Evolutionary conservation across 768 basidiomycete genomes (phyloP).

Genomic region (Boletellus emodensis): DNA sequence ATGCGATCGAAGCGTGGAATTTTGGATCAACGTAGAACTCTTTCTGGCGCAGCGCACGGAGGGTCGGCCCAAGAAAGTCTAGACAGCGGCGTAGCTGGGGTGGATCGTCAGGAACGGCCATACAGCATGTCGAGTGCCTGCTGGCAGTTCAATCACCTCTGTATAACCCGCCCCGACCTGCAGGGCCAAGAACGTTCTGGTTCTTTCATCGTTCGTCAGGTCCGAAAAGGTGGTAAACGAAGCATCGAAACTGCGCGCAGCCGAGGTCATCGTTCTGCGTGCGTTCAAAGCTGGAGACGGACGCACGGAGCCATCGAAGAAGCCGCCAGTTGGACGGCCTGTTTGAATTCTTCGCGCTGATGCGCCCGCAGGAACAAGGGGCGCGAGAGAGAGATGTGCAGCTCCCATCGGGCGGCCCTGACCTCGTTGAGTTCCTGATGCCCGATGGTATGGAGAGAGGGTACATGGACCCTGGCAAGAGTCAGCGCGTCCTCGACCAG

Average conservation of each 20-base stretch:
- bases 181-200: constrained; percentile 74
- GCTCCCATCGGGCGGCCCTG: constrained; percentile 32
- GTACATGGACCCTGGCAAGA: constrained; percentile 42
- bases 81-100: constrained; percentile 56
- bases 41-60: constrained; percentile 64
- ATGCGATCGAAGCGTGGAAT: constrained; percentile 88
- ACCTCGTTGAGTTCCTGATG: constrained; percentile 2
- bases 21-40: constrained; percentile 76
- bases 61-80: constrained; percentile 51
- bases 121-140: background rate
- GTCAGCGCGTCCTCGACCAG: constrained; percentile 44
- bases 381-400: constrained; percentile 85
- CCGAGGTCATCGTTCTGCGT: constrained; percentile 6
- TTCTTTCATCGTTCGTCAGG: constrained; percentile 75
- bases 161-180: constrained; percentile 82
- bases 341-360: constrained; percentile 71
- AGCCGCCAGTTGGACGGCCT: constrained; percentile 52
- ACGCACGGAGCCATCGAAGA: constrained; percentile 45
- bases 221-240: constrained; percentile 73
- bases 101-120: constrained; percentile 16
- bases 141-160: constrained; percentile 47
- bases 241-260: constrained; percentile 52
- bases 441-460: constrained; percentile 47
- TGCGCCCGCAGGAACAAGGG: constrained; percentile 77
- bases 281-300: background rate